Evolutionary conservation across 129 eudicot genomes (phyloP).

Genomic region (Lactuca sativa): DNA sequence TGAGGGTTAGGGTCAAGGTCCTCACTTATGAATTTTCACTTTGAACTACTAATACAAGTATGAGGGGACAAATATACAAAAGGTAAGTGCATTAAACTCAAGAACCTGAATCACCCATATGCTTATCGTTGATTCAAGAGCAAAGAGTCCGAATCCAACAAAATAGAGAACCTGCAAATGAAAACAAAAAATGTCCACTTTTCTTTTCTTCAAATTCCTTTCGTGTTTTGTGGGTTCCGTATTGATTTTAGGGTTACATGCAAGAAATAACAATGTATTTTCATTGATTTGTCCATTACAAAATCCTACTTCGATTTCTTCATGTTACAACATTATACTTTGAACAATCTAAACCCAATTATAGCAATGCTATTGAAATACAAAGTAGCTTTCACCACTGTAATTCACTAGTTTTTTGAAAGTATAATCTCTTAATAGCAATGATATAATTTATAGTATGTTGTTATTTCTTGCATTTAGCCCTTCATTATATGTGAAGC

Average conservation of each 20-base stretch:
- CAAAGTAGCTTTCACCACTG: too few species aligned
- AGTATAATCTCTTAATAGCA: too few species aligned
- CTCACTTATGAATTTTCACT: too few species aligned
- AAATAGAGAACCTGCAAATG: constrained; percentile 10
- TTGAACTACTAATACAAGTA: not conserved
- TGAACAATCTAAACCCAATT: too few species aligned
- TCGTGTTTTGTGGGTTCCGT: not conserved
- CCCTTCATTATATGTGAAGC: not conserved
- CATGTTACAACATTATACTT: not conserved
- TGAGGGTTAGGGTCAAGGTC: not conserved
- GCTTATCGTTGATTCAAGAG: constrained; percentile 23
- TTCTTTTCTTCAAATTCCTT: not conserved
- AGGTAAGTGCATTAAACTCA: not conserved
- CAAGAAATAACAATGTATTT: not conserved
- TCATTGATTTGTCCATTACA: too few species aligned
- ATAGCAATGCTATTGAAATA: too few species aligned
- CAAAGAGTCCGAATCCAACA: constrained; percentile 16
- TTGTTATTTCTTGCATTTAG: too few species aligned
- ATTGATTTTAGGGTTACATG: not conserved
- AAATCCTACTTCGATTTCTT: not conserved
- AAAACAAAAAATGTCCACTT: constrained; percentile 3
- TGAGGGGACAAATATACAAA: not conserved
- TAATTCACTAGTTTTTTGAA: too few species aligned
- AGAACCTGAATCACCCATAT: constrained; percentile 23
- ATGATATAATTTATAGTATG: too few species aligned